Percentiles rank a stretch among this genome's conserved stretches.
These are phyloP conservation scores for Trichoderma endophyticum DNA, from an alignment of 2,329 filamentous ascomycete species.

Conservation along the genomic window DNA sequence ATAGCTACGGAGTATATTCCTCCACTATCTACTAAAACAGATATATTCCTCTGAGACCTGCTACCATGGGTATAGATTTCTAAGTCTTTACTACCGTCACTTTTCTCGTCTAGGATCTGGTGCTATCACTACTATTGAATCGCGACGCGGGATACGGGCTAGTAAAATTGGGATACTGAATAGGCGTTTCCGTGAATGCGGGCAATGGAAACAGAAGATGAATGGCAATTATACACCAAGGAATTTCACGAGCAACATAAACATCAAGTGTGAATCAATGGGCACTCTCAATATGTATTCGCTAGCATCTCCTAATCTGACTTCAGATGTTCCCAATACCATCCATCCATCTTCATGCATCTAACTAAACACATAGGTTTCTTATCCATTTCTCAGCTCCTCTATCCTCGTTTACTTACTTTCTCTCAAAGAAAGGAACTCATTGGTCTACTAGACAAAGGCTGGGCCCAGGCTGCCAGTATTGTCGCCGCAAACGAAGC, in stretches of 20 bases:
- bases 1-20: too few species aligned
- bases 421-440: neutral
- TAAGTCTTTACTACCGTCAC: too few species aligned
- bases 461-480: neutral
- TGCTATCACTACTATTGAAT: too few species aligned
- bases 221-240: neutral
- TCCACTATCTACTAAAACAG: too few species aligned
- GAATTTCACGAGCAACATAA: neutral
- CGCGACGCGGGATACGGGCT: neutral
- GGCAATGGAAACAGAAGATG: neutral
- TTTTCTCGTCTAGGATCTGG: too few species aligned
- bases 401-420: neutral
- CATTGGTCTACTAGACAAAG: neutral
- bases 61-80: too few species aligned
- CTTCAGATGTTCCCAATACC: neutral
- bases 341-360: neutral
- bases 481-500: neutral
- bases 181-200: neutral
- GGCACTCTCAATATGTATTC: neutral
- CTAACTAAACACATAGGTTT: neutral
- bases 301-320: neutral
- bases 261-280: neutral
- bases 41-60: too few species aligned
- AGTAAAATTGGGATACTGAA: neutral
- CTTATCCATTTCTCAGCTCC: neutral